Conservation (phyloP, 768 basidiomycete genomes). For the Suillus clintonianus region DNA sequence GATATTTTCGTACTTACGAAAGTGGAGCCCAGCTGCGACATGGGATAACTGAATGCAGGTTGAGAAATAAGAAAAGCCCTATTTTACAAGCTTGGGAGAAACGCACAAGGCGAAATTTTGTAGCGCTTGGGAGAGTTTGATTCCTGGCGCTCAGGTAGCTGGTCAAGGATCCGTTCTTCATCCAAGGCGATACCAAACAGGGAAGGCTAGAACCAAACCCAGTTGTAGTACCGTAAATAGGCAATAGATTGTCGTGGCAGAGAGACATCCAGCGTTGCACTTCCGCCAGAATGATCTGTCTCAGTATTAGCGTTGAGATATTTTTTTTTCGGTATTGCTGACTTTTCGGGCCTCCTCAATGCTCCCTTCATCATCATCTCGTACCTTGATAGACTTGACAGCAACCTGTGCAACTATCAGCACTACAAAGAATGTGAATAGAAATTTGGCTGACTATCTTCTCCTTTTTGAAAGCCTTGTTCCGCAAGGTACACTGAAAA, state of each 20-base stretch:
- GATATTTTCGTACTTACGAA: background rate
- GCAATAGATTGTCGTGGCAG: conserved; percentile 20
- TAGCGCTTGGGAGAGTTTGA: conserved; percentile 4
- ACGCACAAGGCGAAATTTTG: conserved; percentile 22
- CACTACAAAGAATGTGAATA: background rate
- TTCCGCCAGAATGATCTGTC: conserved; percentile 4
- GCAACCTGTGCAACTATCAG: background rate
- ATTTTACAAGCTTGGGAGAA: background rate
- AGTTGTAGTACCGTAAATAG: conserved; percentile 17
- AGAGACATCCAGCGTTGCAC: conserved; percentile 22
- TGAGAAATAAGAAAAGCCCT: background rate
- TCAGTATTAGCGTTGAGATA: background rate
- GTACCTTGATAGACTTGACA: conserved; percentile 1
- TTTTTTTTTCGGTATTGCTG: background rate
- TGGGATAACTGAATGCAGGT: background rate
- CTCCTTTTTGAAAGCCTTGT: background rate
- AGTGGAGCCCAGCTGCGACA: conserved; percentile 6
- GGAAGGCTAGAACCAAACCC: conserved; percentile 22
- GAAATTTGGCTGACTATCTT: background rate
- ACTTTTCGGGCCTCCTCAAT: background rate
- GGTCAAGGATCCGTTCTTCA: conserved; percentile 16
- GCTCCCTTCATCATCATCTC: background rate
- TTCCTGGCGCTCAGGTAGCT: conserved; percentile 12
- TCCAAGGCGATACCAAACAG: conserved; percentile 25
- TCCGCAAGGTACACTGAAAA: background rate